A percentile compares a stretch with the other conserved stretches of the same genome.
Evolutionary conservation across 1,284 basidiomycete species (phyloP).

Genomic region (Volvariella volvacea): DNA sequence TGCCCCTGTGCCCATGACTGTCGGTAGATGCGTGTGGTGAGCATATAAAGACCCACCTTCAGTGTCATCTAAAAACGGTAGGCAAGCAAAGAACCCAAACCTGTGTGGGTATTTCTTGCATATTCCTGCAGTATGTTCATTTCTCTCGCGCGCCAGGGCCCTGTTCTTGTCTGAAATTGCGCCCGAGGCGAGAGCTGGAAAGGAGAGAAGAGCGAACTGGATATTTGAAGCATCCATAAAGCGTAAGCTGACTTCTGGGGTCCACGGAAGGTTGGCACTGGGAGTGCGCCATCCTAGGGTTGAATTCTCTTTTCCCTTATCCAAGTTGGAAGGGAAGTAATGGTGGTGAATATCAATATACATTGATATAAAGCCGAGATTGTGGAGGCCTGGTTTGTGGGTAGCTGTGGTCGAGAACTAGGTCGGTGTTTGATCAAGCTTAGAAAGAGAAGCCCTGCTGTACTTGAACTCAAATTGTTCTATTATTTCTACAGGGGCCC

Average conservation of each 20-base stretch:
- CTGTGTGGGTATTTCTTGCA: conserved; percentile 40
- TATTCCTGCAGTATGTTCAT: conserved; percentile 38
- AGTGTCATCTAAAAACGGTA: conserved; percentile 54
- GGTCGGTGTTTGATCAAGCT: no score
- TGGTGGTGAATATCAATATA: conserved; percentile 70
- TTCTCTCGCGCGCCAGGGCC: conserved; percentile 36
- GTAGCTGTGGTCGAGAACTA: no score
- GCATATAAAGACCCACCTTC: conserved; percentile 32
- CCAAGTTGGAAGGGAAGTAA: conserved; percentile 46
- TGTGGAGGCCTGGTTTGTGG: no score
- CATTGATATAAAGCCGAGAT: conserved; percentile 11
- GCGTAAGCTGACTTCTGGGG: conserved; percentile 43
- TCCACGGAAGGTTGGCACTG: conserved; percentile 58
- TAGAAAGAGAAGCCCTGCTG: no score
- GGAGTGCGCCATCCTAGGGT: conserved; percentile 55
- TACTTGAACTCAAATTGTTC: no score
- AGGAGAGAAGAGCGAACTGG: conserved; percentile 55
- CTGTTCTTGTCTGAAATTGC: conserved; percentile 35
- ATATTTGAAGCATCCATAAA: conserved; percentile 55
- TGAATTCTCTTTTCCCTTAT: conserved; percentile 36
- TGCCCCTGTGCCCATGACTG: conserved; percentile 36
- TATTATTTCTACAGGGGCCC: no score
- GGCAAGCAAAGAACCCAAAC: conserved; percentile 61
- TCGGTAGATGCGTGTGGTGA: conserved; percentile 1
- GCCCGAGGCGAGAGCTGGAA: conserved; percentile 49